phyloP scores from a whole-genome alignment of 495 filamentous ascomycete species.

The Diplogelasinospora grovesii region DNA sequence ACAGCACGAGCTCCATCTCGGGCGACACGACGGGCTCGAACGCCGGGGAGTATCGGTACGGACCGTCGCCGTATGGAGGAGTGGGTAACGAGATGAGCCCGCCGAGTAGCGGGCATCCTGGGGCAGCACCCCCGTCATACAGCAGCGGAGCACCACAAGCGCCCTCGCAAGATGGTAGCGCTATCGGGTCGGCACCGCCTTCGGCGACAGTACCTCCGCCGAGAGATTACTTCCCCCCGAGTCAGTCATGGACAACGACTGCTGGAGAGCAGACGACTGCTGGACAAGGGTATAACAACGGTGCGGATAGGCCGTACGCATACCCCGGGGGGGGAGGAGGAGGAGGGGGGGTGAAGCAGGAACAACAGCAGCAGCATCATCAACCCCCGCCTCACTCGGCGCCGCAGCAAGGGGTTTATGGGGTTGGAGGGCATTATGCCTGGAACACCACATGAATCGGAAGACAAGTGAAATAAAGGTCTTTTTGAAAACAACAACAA shows the following conservation, averaged over 20 bases:
- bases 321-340: conserved; percentile 24
- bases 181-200: conserved; percentile 4
- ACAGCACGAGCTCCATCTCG: conserved; percentile 33
- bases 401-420: conserved; percentile 8
- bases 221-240: conserved; percentile 41
- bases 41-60: conserved; percentile 44
- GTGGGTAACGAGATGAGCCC: conserved; percentile 28
- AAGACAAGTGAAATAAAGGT: too few species aligned
- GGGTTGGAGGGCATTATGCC: conserved; percentile 14
- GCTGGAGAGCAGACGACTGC: conserved; percentile 32
- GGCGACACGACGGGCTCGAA: conserved; percentile 40
- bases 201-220: conserved; percentile 23
- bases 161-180: conserved; percentile 8
- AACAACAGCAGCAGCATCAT: conserved; percentile 2
- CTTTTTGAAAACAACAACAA: too few species aligned
- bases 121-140: conserved; percentile 13
- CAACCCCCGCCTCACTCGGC: conserved; percentile 8
- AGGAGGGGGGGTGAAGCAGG: conserved; percentile 3
- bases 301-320: conserved; percentile 32
- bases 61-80: conserved; percentile 28
- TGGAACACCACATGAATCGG: conserved; percentile 24
- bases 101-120: conserved; percentile 21
- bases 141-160: conserved; percentile 3
- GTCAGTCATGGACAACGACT: conserved; percentile 38
- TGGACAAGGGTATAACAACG: conserved; percentile 24